Conservation (phyloP, 1,139 yeast species). For the Saccharomyces hybrid region DNA sequence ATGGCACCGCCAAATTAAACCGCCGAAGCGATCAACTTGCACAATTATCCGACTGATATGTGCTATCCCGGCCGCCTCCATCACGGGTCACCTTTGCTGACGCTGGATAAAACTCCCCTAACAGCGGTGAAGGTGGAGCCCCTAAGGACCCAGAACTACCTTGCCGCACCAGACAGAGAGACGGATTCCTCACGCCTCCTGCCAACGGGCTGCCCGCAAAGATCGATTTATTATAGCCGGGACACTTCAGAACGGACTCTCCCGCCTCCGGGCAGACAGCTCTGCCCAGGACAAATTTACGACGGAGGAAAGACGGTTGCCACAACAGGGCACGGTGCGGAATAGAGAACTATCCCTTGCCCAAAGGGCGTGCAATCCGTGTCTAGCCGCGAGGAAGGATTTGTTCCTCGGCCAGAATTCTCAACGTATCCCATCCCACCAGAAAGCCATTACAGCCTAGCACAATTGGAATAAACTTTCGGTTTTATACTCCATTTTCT, state of each 20-base stretch:
- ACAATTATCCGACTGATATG: slow-evolving; percentile 20
- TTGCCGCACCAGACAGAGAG: slow-evolving; percentile 19
- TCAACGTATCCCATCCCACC: slow-evolving; percentile 32
- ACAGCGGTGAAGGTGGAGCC: slow-evolving; percentile 31
- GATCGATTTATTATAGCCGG: slow-evolving; percentile 34
- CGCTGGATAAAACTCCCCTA: slow-evolving; percentile 40
- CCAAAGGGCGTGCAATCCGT: slow-evolving; percentile 20
- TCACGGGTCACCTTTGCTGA: slow-evolving; percentile 36
- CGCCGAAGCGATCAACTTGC: slow-evolving; percentile 5
- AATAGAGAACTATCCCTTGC: slow-evolving; percentile 5
- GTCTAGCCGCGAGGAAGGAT: slow-evolving; percentile 25
- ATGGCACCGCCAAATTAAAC: background rate
- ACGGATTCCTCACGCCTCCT: slow-evolving; percentile 31
- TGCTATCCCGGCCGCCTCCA: slow-evolving; percentile 39
- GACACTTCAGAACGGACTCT: slow-evolving; percentile 28
- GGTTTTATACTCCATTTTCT: background rate
- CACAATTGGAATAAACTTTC: background rate
- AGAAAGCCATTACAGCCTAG: slow-evolving; percentile 34
- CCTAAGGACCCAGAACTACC: slow-evolving; percentile 22
- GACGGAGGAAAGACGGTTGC: slow-evolving; percentile 12
- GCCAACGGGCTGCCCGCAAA: slow-evolving; percentile 30
- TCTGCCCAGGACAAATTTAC: slow-evolving; percentile 5
- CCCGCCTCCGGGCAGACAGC: slow-evolving; percentile 5
- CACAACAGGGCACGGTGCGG: slow-evolving; percentile 20
- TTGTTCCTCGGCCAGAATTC: slow-evolving; percentile 29